phyloP scores from a whole-genome alignment of 2,329 filamentous ascomycete genomes.

The Pestalotiopsis sp. region DNA sequence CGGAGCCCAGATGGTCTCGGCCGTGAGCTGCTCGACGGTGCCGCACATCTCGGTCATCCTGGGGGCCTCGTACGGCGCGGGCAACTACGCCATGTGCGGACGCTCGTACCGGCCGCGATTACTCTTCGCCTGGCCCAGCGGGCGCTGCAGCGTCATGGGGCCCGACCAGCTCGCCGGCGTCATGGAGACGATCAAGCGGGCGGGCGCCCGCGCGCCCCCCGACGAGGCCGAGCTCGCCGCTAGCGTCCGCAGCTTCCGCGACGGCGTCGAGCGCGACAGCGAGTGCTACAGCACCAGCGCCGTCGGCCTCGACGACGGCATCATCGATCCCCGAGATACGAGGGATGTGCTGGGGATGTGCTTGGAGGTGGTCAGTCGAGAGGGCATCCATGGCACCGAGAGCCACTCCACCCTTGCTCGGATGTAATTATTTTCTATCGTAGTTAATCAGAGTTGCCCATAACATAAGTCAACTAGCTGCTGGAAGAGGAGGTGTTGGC shows the following conservation, averaged over 20 bases:
- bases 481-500: background rate
- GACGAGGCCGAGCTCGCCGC: background rate
- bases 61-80: conserved; percentile 47
- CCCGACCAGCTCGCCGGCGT: conserved; percentile 42
- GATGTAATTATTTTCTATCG: background rate
- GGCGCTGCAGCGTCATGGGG: conserved; percentile 43
- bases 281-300: conserved; percentile 25
- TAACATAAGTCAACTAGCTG: background rate
- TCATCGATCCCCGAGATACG: conserved; percentile 27
- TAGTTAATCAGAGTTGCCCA: background rate
- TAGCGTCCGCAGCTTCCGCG: conserved; percentile 17
- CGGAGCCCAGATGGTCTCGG: conserved; percentile 47
- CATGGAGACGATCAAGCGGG: conserved; percentile 30
- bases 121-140: conserved; percentile 43
- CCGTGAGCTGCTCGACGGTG: conserved; percentile 44
- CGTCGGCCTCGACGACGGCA: conserved; percentile 30
- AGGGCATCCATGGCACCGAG: background rate
- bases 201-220: conserved; percentile 21
- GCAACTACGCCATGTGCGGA: conserved; percentile 51
- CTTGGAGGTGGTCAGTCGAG: conserved; percentile 34
- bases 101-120: conserved; percentile 43
- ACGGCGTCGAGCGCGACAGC: conserved; percentile 22
- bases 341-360: conserved; percentile 24
- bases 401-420: background rate
- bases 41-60: conserved; percentile 47